Evolutionary conservation across 352 stramenopile genomes (phyloP), one percentile per base, ranked within the genome.

Genomic region (Poterioochromonas sp.): DNA sequence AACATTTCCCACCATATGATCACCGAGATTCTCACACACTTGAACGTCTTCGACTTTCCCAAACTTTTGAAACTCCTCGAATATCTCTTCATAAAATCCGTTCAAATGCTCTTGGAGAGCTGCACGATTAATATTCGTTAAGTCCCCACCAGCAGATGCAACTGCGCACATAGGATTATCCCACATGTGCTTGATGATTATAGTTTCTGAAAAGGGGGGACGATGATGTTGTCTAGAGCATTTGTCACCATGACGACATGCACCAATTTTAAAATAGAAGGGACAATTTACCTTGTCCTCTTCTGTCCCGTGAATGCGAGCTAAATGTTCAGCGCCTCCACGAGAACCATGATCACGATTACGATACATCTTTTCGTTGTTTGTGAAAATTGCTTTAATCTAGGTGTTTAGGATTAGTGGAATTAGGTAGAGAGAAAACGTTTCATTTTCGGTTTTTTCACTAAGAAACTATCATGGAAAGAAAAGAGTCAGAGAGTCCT

Each of bases 261-360:
- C 95, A 43, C 96, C 96, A 65, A 99, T 99, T 88, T 99, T 99
- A 86, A 98, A 98, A 86, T 98, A 99, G 85, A 99, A 99, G 64
- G 96, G 94, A 85, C 96, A 99, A 86, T 99, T 99, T 62, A 99
- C 91, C 83, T 91, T 92, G 80, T 94, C 89, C 83, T 99, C 95
- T 84, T 99, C 95, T 15, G 94, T 98, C 44, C 95, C 95, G 86
- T 98, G 94, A 81, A 98, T 98, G 51, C 93, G 88, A 49, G 95
- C 94, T 63, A 99, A 87, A 85, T 98, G 92, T 78, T 97, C 92
- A 29, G 94, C 94, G 22, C 65, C 65, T 54, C 65, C 65, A 40
- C 65, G 40, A 37, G 65, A 37, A 39, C 65, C 39, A 37, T 18
- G 2, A 54, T 68, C 26, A 68, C 58, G 58, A 43, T 32, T 12